Evolutionary conservation across 1,284 basidiomycete genomes (phyloP).

Genomic region (Leccinum holopus): DNA sequence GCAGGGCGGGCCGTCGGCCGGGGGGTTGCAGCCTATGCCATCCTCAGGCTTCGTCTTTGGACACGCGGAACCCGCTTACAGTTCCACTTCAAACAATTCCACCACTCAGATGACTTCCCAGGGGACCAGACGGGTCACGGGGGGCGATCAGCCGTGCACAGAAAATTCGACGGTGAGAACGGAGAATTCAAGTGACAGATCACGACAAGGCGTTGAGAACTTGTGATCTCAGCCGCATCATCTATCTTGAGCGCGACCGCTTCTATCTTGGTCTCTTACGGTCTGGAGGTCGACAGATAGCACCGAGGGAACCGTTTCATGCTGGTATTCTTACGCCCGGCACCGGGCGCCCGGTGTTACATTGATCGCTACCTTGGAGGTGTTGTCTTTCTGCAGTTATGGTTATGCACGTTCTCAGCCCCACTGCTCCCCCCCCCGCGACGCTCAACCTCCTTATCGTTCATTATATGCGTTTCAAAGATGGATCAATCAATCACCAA

Average conservation of each 20-base stretch:
- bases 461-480: neutral
- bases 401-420: neutral
- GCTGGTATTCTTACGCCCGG: slow-evolving; percentile 20
- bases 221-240: slow-evolving; percentile 9
- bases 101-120: neutral
- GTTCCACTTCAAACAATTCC: neutral
- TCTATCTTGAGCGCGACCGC: slow-evolving; percentile 8
- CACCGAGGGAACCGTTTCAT: slow-evolving; percentile 13
- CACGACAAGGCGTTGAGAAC: slow-evolving; percentile 11
- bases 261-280: slow-evolving; percentile 20
- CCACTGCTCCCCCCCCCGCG: neutral
- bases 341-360: slow-evolving; percentile 15
- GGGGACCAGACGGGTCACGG: slow-evolving; percentile 5
- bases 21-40: slow-evolving; percentile 9
- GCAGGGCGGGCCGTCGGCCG: slow-evolving; percentile 12
- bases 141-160: slow-evolving; percentile 10
- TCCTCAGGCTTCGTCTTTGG: neutral
- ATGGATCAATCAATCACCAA: slow-evolving; percentile 20
- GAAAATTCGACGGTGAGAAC: slow-evolving; percentile 15
- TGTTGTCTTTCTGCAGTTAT: neutral
- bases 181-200: slow-evolving; percentile 11
- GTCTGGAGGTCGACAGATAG: slow-evolving; percentile 6
- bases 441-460: neutral
- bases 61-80: slow-evolving; percentile 4
- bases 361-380: slow-evolving; percentile 10